Base-by-base conservation (phyloP, 2,329 filamentous ascomycete genomes). In the Mariannaea sp. region DNA sequence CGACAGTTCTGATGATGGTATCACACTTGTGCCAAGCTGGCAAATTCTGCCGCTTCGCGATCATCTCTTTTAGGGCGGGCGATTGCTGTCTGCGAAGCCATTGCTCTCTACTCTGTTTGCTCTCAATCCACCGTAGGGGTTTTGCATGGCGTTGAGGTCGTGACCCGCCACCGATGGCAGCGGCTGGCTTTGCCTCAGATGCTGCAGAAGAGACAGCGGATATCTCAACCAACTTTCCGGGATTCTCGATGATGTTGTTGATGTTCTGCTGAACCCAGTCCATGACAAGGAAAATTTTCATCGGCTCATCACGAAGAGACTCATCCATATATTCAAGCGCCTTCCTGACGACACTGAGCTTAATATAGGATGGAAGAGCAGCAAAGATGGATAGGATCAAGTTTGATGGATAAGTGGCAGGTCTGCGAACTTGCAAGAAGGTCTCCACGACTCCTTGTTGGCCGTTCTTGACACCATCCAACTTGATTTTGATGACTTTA, bases 241-340 rank as follows among this genome's bases (percentile, higher is more conserved):
- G 94, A 53, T 88, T 84, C 56, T 92, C 86, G 48, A 97, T 87
- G 51, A 97, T 90, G n/a, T 74, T 74, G 53, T 90, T 87, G 57
- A 96, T 85, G 60, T 92, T 87, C 58, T 89, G 84, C 69, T 97
- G 92, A 4, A 97, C 75, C 92, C 93, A 97, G 72, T 96, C 92
- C 46, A 93, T 82, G 10, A 96, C 80, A 60, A 90, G 90, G 72
- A 92, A 97, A 10, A 97, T 83, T 68, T 84, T 85, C 88, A 96
- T 96, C 32, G 91, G 89, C 67, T 95, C 91, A 19, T 91, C 93
- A 12, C 87, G 75, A 24, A 96, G 80, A 22, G 85, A 84, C 43
- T 86, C 80, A 43, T 84, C 77, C 2, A 92, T 86, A 67, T 93
- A 85, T 4, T 82, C 77, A 5, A 97, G 76, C 2, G 87, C 85